Conservation (phyloP, 192 early-diverging fungal genomes). For the Coemansia pectinata region DNA sequence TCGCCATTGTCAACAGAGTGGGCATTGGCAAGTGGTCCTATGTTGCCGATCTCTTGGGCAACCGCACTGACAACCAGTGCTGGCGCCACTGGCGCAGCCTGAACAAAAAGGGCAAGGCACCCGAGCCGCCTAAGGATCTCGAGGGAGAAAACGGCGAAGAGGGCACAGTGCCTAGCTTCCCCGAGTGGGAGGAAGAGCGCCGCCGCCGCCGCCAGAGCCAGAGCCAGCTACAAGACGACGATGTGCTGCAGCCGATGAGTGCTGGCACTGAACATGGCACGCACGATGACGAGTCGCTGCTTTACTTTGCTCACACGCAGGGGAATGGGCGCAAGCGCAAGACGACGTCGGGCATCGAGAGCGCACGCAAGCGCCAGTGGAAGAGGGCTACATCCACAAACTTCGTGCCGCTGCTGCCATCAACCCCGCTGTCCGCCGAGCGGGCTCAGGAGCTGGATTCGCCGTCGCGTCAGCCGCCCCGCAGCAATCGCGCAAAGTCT, state of each 20-base stretch:
- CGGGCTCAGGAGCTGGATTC: slow-evolving; percentile 2
- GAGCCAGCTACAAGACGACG: slow-evolving; percentile 1
- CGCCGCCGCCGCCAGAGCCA: slow-evolving; percentile 15
- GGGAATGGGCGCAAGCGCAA: slow-evolving; percentile 56
- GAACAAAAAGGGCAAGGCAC: slow-evolving; percentile 53
- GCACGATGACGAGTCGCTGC: slow-evolving; percentile 18
- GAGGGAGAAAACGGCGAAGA: slow-evolving; percentile 43
- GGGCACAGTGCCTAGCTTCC: slow-evolving; percentile 52
- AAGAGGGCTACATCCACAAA: slow-evolving; percentile 54
- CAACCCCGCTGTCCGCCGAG: slow-evolving; percentile 12
- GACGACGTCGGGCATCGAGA: slow-evolving; percentile 51
- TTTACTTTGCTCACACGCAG: slow-evolving; percentile 36
- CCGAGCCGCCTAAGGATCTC: slow-evolving; percentile 39
- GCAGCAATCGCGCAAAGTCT: slow-evolving; percentile 18
- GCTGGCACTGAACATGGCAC: not conserved
- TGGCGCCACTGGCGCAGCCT: slow-evolving; percentile 57
- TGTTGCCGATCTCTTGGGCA: slow-evolving; percentile 51
- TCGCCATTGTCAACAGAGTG: slow-evolving; percentile 43
- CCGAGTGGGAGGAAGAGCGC: slow-evolving; percentile 53
- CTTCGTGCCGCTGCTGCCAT: slow-evolving; percentile 48
- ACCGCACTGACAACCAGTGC: slow-evolving; percentile 62
- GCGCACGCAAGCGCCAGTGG: slow-evolving; percentile 57
- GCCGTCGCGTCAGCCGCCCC: slow-evolving; percentile 16
- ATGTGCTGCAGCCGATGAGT: not conserved
- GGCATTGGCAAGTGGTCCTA: slow-evolving; percentile 63